Base-by-base conservation (phyloP, 495 filamentous ascomycete genomes). In the Penicillium subrubescens region DNA sequence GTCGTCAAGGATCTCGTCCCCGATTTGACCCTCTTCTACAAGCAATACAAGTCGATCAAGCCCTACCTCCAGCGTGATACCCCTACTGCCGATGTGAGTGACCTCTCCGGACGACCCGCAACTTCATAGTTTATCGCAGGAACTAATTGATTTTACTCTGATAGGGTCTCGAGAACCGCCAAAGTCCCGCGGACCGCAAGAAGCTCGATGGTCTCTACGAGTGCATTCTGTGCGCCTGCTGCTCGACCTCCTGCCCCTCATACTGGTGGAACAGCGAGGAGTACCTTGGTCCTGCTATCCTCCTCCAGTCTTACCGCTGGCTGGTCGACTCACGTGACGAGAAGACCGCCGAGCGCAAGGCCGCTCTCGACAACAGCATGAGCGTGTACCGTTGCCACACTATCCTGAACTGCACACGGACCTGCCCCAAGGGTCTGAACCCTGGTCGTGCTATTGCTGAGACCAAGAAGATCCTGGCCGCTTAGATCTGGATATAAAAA, bases 211-310 rank as follows among this genome's bases (percentile, higher is more conserved):
- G 95, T 62, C 87, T 99, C 53, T 99, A 99, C 83, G 95, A 99
- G 81, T 99, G 95, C 84, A 99, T 99, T 78, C 91, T 99, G 57
- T 99, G 95, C 87, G 94, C 94, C 67, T 99, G 95, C 88, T 99
- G 95, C 89, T 93, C 90, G 65, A 99, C 95, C 25, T 96, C 93
- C 35, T 99, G 95, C 83, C 95, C 95, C 3, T 95, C 91, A 8
- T 99, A 99, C 86, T 99, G 95, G 95, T 99, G 95, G 95, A 99
- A 99, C 84, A 87, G 87, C 71, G 92, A 97, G 79, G 93, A 98
- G 77, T 99, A 98, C 85, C 91, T 99, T 31, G 95, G 95, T 62
- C 95, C 95, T 37, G 95, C 95, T 62, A 91, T 99, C 63, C 90
- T 99, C 50, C 83, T 99, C 59, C 95, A 99, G 74, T 95, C 92